Evolutionary conservation across 2,329 filamentous ascomycete genomes (phyloP), one percentile per base, ranked within the genome.

Genomic region (Hypocrella siamensis): DNA sequence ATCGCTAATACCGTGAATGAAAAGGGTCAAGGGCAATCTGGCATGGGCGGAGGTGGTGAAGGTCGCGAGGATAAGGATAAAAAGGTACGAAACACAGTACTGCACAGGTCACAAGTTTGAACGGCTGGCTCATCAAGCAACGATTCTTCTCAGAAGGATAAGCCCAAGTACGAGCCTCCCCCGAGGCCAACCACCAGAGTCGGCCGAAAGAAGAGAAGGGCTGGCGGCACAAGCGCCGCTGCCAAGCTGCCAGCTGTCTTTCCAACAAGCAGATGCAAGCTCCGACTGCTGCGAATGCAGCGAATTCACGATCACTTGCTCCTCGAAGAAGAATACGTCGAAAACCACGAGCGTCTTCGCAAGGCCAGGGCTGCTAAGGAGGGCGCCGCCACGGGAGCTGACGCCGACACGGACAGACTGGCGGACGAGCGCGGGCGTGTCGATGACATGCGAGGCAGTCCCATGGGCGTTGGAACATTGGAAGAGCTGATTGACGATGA

Each of bases 401-500:
- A 93, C 45, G 73, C 79, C 27, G 63, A 75, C 36, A 51, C 57
- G 42, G 92, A 98, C 54, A 69, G 90, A 33, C 83, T 93, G 52
- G 92, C 90, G 16, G 90, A 98, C 49, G 90, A 98, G 61, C 74
- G 90, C 49, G 79, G 84, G 47, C 79, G 86, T 26, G 90, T 98
- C 17, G 90, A 98, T 55, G 90, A 98, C 53, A 94, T 96, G 86
- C 75, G 90, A 54, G 90, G 90, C 45, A 94, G 84, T 54, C 90
- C 90, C 28, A 98, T 98, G 90, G 86, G 90, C 15, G 90, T 98
- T 27, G 90, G 90, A 40, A 96, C 90, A 36, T 64, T 98, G 43
- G 90, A 98, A 59, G 90, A 98, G 64, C 80, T 98, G 65, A 98
- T 98, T 51, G 90, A 98, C 49, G 90, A 98, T 54, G 90, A 98